Evolutionary conservation across 768 basidiomycete genomes (phyloP).

Genomic region (Pisolithus marmoratus): DNA sequence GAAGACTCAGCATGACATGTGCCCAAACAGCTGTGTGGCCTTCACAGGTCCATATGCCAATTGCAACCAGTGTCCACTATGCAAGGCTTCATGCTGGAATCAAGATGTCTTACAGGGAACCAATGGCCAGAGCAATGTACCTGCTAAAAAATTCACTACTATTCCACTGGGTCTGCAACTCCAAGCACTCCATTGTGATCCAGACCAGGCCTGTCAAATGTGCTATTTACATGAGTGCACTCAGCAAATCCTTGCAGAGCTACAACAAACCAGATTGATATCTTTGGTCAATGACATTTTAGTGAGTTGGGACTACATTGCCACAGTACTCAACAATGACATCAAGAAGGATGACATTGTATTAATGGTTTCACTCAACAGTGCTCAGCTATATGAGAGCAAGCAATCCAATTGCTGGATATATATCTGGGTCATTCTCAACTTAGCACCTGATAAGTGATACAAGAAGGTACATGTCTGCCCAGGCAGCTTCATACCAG

Average conservation of each 20-base stretch:
- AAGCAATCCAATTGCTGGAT: slow-evolving; percentile 27
- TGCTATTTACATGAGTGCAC: slow-evolving; percentile 2
- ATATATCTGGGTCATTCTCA: slow-evolving; percentile 32
- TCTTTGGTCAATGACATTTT: slow-evolving; percentile 4
- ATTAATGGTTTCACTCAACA: slow-evolving; percentile 33
- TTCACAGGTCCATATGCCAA: slow-evolving; percentile 17
- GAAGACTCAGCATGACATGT: slow-evolving; percentile 7
- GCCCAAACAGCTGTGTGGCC: slow-evolving; percentile 14
- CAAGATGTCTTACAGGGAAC: not conserved
- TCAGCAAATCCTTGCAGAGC: slow-evolving; percentile 2
- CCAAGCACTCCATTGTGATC: slow-evolving; percentile 30
- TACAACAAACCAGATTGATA: not conserved
- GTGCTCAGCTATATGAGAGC: slow-evolving; percentile 29
- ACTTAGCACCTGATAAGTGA: slow-evolving; percentile 22
- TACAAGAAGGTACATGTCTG: slow-evolving; percentile 29
- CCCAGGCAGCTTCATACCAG: slow-evolving; percentile 28
- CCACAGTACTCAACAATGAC: not conserved
- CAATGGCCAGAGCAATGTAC: slow-evolving; percentile 3
- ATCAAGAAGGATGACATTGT: slow-evolving; percentile 19
- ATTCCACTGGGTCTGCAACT: slow-evolving; percentile 16
- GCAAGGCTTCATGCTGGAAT: slow-evolving; percentile 20
- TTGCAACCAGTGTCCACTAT: slow-evolving; percentile 14
- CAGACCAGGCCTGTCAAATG: not conserved
- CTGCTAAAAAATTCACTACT: slow-evolving; percentile 8
- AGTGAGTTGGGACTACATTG: not conserved